Evolutionary conservation across 352 stramenopile genomes (phyloP), one percentile per base, ranked within the genome.

Genomic region (Globisporangium recalcitrans): DNA sequence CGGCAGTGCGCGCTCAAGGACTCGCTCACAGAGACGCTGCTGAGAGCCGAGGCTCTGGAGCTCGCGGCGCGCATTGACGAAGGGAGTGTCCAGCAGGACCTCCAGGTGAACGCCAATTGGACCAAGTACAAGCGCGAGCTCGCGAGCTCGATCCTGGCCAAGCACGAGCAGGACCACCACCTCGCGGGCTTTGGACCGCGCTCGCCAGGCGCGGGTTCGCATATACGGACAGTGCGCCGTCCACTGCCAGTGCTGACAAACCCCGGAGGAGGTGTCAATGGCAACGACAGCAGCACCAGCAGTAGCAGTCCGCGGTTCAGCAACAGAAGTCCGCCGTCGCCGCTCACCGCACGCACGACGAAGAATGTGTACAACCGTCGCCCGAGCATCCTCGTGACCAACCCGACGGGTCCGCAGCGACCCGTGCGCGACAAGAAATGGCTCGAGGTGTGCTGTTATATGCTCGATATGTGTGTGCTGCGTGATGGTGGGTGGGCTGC

Each of bases 1-100:
- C 74, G 82, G 10, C 79, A 89, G 54, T 78, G 74, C 34, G 60
- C 85, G 13, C 68, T 90, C 3, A 89, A 88, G 44, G 82, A 91
- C 49, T 0, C 60, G 0, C 51, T 69, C 27, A 84, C 75, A 0
- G 80, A 89, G n/a, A 64, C 78, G 21, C 51, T 76, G 9, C 58
- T 91, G 13, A 67, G 76, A 0, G 59, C 57, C n/a, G 80, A 88
- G 60, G 70, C 73, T 0, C 46, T 73, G 10, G 66, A 67, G 14
- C 65, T 91, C 4, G 63, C 65, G 4, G 66, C 69, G 11, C 73
- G 80, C 7, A 73, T 83, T 21, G 62, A 86, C 22, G 68, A 64
- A 7, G 52, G 71, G 47, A 80, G 58, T 19, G 75, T 89, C 16
- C 61, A 65, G 32, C 63, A 64, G 24, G 82, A 91, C 26, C 68